A percentile compares a stretch with the other conserved stretches of the same genome.
phyloP scores from a whole-genome alignment of 2,329 filamentous ascomycete species.

The Fusarium beomiforme region DNA sequence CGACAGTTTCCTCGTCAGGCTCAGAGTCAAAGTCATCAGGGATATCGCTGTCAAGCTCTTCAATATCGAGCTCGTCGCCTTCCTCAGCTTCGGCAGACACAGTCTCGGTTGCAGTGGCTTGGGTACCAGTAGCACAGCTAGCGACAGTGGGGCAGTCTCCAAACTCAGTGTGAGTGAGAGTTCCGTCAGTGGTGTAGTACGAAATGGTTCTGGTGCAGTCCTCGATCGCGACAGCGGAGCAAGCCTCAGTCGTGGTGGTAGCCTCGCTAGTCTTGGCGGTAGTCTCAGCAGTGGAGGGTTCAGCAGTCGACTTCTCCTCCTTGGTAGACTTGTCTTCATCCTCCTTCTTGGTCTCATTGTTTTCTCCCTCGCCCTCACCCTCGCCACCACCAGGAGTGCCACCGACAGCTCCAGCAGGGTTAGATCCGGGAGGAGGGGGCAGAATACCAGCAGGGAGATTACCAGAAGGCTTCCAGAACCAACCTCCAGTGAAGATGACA shows the following conservation, averaged over 20 bases:
- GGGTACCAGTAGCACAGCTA: slow-evolving; percentile 14
- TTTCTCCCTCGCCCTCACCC: background rate
- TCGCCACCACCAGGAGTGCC: background rate
- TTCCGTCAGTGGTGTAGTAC: slow-evolving; percentile 3
- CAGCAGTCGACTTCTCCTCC: background rate
- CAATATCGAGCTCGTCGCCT: background rate
- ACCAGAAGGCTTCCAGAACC: slow-evolving; percentile 16
- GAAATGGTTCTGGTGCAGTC: slow-evolving; percentile 12
- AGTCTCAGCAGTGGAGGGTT: background rate
- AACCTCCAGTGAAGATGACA: slow-evolving; percentile 7
- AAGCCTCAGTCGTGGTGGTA: slow-evolving; percentile 4
- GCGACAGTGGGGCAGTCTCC: slow-evolving; percentile 6
- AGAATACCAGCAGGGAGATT: background rate
- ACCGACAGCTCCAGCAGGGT: background rate
- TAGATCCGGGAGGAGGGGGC: background rate
- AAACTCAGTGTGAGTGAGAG: slow-evolving; percentile 4
- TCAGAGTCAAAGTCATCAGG: slow-evolving; percentile 6
- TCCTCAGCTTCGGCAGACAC: background rate
- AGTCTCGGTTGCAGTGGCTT: background rate
- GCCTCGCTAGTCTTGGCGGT: slow-evolving; percentile 4
- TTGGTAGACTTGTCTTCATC: slow-evolving; percentile 5
- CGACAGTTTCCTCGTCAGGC: background rate
- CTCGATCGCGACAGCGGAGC: slow-evolving; percentile 7
- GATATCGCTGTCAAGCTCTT: background rate
- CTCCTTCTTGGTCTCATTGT: background rate